Evolutionary conservation across 164 flowering plant genomes (phyloP).

Genomic region (Aristolochia contorta): DNA sequence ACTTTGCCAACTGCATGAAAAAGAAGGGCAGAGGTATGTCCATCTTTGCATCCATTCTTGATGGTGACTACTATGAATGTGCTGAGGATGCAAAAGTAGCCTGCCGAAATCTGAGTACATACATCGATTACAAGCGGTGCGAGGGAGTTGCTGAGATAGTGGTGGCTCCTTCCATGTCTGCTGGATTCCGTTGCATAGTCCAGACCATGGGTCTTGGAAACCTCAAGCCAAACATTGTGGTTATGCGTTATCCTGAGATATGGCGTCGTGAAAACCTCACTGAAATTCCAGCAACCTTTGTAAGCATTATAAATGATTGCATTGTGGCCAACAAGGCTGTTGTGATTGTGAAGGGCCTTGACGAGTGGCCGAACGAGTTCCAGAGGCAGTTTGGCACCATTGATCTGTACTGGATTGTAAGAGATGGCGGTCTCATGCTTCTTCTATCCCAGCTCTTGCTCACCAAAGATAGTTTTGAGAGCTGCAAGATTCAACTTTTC

Average conservation of each 20-base stretch:
- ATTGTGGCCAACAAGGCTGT: conserved; percentile 96
- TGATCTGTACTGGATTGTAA: conserved; percentile 93
- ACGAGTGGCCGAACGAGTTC: conserved; percentile 97
- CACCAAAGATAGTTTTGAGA: conserved; percentile 88
- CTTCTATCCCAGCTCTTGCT: conserved; percentile 93
- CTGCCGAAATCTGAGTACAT: conserved; percentile 65
- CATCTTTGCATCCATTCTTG: conserved; percentile 79
- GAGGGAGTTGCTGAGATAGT: conserved; percentile 98
- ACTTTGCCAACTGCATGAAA: conserved; percentile 98
- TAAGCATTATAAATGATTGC: conserved; percentile 90
- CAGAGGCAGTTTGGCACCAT: conserved; percentile 90
- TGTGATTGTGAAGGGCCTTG: conserved; percentile 92
- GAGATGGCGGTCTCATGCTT: conserved; percentile 98
- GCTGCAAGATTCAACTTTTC: conserved; percentile 92
- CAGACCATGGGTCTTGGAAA: conserved; percentile 99
- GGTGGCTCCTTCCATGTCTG: conserved; percentile 87
- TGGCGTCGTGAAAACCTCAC: conserved; percentile 90
- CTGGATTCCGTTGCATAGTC: conserved; percentile 88
- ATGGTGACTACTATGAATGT: conserved; percentile 82
- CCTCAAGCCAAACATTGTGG: conserved; percentile 97
- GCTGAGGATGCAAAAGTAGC: conserved; percentile 92
- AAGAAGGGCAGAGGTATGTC: conserved; percentile 99
- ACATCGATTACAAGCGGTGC: conserved; percentile 83
- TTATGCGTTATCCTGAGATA: conserved; percentile 94
- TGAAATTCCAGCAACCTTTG: conserved; percentile 84